phyloP scores from a whole-genome alignment of 805 yeast genomes.

The Myxozyma mucilagina region DNA sequence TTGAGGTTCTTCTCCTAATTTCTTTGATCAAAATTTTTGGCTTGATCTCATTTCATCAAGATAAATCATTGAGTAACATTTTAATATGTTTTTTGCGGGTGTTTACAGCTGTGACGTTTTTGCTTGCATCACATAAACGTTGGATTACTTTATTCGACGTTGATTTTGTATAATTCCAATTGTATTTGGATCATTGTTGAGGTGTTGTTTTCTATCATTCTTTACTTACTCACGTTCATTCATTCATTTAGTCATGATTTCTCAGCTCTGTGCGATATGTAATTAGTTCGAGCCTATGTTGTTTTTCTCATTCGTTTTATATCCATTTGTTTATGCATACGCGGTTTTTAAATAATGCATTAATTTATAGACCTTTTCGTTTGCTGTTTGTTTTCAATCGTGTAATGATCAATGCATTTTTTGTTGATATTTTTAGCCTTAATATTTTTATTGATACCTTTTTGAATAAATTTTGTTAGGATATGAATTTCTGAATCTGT shows the following conservation, averaged over 20 bases:
- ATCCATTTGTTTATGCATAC: neutral
- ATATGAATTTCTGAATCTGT: no score
- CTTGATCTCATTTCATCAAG: neutral
- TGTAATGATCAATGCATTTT: no score
- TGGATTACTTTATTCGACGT: neutral
- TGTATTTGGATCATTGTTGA: slow-evolving; percentile 3
- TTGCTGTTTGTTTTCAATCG: neutral
- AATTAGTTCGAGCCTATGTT: neutral
- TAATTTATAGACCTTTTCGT: neutral
- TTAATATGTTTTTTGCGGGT: no score
- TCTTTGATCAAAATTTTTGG: neutral
- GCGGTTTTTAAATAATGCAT: neutral
- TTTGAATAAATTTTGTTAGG: no score
- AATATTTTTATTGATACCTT: no score
- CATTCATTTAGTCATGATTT: neutral
- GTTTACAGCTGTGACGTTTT: neutral
- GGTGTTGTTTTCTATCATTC: neutral
- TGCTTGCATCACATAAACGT: neutral
- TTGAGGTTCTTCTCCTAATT: neutral
- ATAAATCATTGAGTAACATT: no score
- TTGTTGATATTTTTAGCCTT: no score
- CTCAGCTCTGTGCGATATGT: neutral
- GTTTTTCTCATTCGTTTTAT: neutral
- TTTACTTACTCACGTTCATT: neutral
- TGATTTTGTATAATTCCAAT: neutral